Evolutionary conservation across 1,284 basidiomycete genomes (phyloP).

Genomic region (Paramarasmius palmivorus): DNA sequence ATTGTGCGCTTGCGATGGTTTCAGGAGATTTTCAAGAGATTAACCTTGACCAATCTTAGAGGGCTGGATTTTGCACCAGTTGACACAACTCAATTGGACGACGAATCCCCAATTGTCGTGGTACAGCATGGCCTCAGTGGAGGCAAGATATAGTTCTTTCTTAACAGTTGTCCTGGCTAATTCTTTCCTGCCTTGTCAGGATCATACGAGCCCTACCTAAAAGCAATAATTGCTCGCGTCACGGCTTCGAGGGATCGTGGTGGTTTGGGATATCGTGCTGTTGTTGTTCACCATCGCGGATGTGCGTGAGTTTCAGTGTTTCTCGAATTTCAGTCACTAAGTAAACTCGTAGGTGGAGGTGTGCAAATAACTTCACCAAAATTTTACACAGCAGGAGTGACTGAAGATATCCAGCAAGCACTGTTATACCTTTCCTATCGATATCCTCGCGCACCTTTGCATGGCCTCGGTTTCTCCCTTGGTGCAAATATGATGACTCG

Average conservation of each 20-base stretch:
- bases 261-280: conserved; percentile 16
- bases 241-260: conserved; percentile 8
- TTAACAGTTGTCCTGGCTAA: background rate
- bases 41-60: conserved; percentile 34
- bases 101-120: conserved; percentile 79
- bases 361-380: conserved; percentile 80
- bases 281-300: conserved; percentile 75
- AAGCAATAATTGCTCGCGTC: conserved; percentile 62
- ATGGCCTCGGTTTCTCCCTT: conserved; percentile 92
- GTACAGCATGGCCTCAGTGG: conserved; percentile 90
- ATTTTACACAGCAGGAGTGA: conserved; percentile 85
- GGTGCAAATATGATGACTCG: conserved; percentile 90
- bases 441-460: conserved; percentile 80
- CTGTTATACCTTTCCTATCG: conserved; percentile 73
- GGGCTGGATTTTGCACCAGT: conserved; percentile 74
- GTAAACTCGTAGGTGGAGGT: conserved; percentile 63
- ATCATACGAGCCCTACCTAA: conserved; percentile 87
- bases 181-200: conserved; percentile 43
- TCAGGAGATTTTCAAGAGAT: background rate
- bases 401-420: conserved; percentile 83
- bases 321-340: background rate
- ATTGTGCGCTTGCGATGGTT: conserved; percentile 31
- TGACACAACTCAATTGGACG: conserved; percentile 50
- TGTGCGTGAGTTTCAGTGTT: conserved; percentile 52
- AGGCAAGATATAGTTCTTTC: conserved; percentile 41